Evolutionary conservation across 2,329 filamentous ascomycete genomes (phyloP), one percentile per base, ranked within the genome.

Genomic region (Epichloe festucae): DNA sequence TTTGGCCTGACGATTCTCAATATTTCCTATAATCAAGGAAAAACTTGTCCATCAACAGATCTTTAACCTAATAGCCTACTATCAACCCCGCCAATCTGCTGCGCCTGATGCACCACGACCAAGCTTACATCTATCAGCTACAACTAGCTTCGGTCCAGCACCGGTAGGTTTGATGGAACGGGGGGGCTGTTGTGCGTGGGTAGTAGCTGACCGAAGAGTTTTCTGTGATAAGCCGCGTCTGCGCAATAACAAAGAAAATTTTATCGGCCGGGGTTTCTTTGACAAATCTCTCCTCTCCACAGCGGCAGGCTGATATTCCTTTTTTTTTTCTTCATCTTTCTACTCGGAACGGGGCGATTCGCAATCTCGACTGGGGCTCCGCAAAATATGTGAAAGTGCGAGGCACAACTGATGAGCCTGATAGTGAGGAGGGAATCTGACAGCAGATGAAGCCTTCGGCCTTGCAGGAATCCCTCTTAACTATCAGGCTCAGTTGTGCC

Each of bases 231-330:
- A 36, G 48, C 48, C 48, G 48, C 31, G 48, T n/a, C 27, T 50
- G 27, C 6, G 48, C 48, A 19, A 44, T 45, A 21, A 17, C 2
- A 27, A 27, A 27, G 27, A 27, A 8, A 8, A 8, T 3, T 27
- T 0, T 8, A 27, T 8, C 27, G 27, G 27, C 14, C 40, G 40
- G 48, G 48, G 12, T 44, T 15, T 10, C 41, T 14, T 11, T 44
- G 40, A 39, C 36, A 27, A n/a, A 39, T 17, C 41, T 44, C 46
- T 39, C 48, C 41, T 44, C 46, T 39, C 48, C 48, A 50, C 48
- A 44, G 39, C 31, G 48, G 40, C 5, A 43, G 48, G 27, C 43
- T 34, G 21, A 48, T 35, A 38, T 31, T 49, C 41, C 40, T 36
- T 23, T 31, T 27, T 31, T 27, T 41, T 49, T 39, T n/a, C n/a